Conservation (phyloP, 768 basidiomycete species). For the Tephrocybe rancida region DNA sequence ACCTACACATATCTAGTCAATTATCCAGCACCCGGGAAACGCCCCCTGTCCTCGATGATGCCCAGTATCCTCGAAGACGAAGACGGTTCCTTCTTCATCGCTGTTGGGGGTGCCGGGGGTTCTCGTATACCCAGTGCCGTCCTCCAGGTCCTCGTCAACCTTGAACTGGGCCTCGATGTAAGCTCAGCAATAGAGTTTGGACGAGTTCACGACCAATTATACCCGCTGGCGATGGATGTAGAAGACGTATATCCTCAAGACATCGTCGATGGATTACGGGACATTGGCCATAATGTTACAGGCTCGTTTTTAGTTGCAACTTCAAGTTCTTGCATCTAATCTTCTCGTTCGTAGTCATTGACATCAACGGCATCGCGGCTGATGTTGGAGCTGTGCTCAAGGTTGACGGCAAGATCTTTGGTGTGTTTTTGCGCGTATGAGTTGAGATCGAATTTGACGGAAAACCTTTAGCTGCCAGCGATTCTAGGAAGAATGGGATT, state of each 20-base stretch:
- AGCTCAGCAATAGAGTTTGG: slow-evolving; percentile 83
- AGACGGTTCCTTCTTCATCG: slow-evolving; percentile 73
- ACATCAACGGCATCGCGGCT: slow-evolving; percentile 73
- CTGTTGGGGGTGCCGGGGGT: slow-evolving; percentile 87
- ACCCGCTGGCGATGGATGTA: slow-evolving; percentile 59
- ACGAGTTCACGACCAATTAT: slow-evolving; percentile 86
- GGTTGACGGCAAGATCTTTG: slow-evolving; percentile 58
- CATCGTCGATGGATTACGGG: slow-evolving; percentile 56
- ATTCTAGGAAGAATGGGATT: slow-evolving; percentile 92
- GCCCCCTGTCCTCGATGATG: slow-evolving; percentile 84
- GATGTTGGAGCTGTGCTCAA: slow-evolving; percentile 71
- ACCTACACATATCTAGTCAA: slow-evolving; percentile 56
- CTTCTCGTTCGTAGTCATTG: slow-evolving; percentile 43
- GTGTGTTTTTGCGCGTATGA: slow-evolving; percentile 37
- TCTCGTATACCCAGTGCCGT: slow-evolving; percentile 80
- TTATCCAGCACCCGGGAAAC: slow-evolving; percentile 86
- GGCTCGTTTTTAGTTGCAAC: slow-evolving; percentile 42
- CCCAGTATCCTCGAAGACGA: slow-evolving; percentile 80
- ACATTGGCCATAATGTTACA: slow-evolving; percentile 72
- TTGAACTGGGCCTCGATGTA: slow-evolving; percentile 82
- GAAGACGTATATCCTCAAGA: slow-evolving; percentile 63
- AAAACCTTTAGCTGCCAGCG: slow-evolving; percentile 68
- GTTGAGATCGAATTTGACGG: not conserved
- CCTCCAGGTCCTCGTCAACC: slow-evolving; percentile 77
- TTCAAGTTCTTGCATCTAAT: not conserved